Evolutionary conservation across 371 early-diverging fungal genomes (phyloP).

Genomic region (Mucor velutinosus): DNA sequence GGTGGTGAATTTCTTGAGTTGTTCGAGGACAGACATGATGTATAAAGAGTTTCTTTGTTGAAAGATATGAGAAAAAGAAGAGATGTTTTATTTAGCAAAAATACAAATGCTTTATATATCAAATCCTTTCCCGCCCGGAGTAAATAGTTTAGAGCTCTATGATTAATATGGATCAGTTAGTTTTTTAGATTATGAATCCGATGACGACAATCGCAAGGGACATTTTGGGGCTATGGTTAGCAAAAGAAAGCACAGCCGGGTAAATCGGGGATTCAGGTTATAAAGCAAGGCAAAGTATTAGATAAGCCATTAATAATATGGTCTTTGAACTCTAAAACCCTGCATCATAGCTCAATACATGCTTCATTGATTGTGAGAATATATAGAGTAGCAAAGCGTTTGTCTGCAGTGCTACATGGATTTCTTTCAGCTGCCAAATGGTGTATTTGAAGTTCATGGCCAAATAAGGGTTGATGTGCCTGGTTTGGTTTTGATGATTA

Average conservation of each 20-base stretch:
- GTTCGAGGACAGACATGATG: slow-evolving; percentile 64
- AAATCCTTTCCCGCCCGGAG: background rate
- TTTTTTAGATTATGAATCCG: background rate
- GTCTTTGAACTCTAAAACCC: background rate
- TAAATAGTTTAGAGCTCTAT: background rate
- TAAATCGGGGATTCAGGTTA: background rate
- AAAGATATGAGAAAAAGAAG: background rate
- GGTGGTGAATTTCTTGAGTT: slow-evolving; percentile 90
- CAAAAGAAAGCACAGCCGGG: background rate
- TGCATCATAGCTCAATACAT: background rate
- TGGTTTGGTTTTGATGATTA: background rate
- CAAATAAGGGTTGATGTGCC: background rate
- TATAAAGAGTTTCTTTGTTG: background rate
- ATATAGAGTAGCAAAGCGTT: no score
- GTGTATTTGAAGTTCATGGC: background rate
- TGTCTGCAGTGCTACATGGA: background rate
- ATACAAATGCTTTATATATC: slow-evolving; percentile 5
- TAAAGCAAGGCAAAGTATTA: background rate
- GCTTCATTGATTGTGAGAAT: background rate
- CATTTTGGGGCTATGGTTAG: background rate
- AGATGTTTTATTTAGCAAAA: background rate
- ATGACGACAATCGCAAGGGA: slow-evolving; percentile 4
- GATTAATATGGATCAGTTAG: background rate
- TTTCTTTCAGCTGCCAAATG: background rate
- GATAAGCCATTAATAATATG: background rate